Evolutionary conservation across 1,284 basidiomycete genomes (phyloP), one percentile per base, ranked within the genome.

Genomic region (Tranzscheliella williamsii): DNA sequence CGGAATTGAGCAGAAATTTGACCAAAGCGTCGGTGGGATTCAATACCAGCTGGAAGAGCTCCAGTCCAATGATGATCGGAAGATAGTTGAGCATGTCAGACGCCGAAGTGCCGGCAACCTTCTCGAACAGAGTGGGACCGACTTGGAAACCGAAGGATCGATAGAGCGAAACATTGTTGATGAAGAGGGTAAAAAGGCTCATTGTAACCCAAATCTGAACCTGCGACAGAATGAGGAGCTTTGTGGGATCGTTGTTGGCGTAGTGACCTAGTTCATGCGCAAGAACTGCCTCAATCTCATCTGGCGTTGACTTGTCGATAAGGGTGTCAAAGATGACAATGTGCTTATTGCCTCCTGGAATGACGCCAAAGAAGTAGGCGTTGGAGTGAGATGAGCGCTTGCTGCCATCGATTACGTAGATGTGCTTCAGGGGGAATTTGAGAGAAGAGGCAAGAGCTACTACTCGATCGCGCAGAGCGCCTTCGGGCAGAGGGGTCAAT

Each of bases 351-450:
- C 68, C 71, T 36, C 73, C 69, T 0, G 75, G 75, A 7, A 76
- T 51, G 17, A 75, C 61, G 24, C 75, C 76, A 33, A 66, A 70
- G 29, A 79, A 80, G 75, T 72, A 81, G 36, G 93, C 92, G 67
- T 96, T 97, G 61, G 87, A 90, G 80, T 97, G 94, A 3, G 89
- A 88, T 76, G 87, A 91, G 43, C 94, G 86, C 81, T 94, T 95
- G 47, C 89, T 91, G 22, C 95, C 94, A 74, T 98, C 94, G 70
- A 97, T 96, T 75, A 96, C 91, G 79, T 95, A 97, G 52, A 98
- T 80, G 77, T 95, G 87, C 78, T 88, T 94, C 53, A 97, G 82
- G 0, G 94, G 94, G 84, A 98, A 98, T 49, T 87, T 85, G 73
- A 98, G 87, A 18, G 66, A 54, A 4, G 48, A 40, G 4, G 75